Base-by-base conservation (phyloP, 2,329 filamentous ascomycete species). In the Hymenoscyphus infarciens region DNA sequence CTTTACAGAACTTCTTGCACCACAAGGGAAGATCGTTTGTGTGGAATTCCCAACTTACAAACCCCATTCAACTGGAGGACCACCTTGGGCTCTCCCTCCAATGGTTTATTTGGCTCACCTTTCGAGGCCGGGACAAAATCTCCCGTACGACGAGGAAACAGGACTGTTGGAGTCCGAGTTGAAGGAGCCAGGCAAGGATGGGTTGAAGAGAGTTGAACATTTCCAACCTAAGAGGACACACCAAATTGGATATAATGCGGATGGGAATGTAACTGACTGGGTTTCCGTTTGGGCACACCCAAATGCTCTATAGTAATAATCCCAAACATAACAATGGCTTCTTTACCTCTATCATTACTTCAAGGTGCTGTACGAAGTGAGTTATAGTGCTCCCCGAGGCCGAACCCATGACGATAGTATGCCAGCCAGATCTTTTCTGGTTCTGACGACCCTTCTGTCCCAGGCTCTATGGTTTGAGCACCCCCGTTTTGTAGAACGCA, bases 371-470 rank as follows among this genome's bases (percentile, higher is more conserved):
- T 83, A 69, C 85, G 77, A 74, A 99, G 77, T 60, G 93, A 96
- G 75, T 99, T 99, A 77, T 99, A 99, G 78, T 99, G 95, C 79
- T 98, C 95, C 13, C 95, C 95, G 57, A 99, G 79, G 1, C 94
- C 94, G 75, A 96, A 98, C 57, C 91, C 91, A 78, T 97, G 92
- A 71, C 90, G 84, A 77, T 98, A 98, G 76, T 98, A 99, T 39
- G 92, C 94, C 76, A 99, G 76, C 94, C 95, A 98, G 68, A 84
- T 85, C 69, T 83, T 83, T 68, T 78, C 80, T 60, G 76, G 74
- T 25, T 77, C 80, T 59, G 79, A 72, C n/a, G 74, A 72, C 19
- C 76, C 76, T 3, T 76, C 77, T 31, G 76, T 73, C 16, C 69
- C 75, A 66, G 85, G 82, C 70, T 83, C 81, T 66, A 98, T 91